Evolutionary conservation across 768 basidiomycete genomes (phyloP).

Genomic region (Suillus paluster): DNA sequence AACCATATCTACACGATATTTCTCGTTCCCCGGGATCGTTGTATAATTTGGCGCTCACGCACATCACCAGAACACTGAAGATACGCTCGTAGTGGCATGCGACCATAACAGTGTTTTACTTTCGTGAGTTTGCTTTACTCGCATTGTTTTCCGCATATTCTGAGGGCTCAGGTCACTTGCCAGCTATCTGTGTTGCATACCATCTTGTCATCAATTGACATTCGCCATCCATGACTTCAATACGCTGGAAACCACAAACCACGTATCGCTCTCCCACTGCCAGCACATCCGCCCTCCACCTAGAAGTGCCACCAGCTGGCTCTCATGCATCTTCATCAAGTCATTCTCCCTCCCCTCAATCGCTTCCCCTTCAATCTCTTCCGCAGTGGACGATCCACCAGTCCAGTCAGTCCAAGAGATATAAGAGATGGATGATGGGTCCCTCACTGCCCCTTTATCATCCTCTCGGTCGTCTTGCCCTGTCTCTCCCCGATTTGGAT

Average conservation of each 20-base stretch:
- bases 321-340: conserved; percentile 20
- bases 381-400: conserved; percentile 14
- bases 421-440: conserved; percentile 29
- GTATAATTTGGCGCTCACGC: background rate
- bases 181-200: background rate
- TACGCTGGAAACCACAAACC: conserved; percentile 58
- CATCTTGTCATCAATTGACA: background rate
- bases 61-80: background rate
- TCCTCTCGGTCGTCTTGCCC: conserved; percentile 63
- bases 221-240: conserved; percentile 20
- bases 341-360: conserved; percentile 18
- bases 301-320: conserved; percentile 23
- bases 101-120: background rate
- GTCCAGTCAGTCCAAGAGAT: conserved; percentile 15
- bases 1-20: background rate
- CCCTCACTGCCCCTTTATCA: conserved; percentile 69
- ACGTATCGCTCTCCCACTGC: conserved; percentile 63
- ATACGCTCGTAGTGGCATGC: conserved; percentile 2
- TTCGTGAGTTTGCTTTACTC: background rate
- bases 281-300: conserved; percentile 29
- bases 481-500: conserved; percentile 68
- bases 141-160: background rate
- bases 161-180: too few species aligned
- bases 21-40: background rate
- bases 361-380: conserved; percentile 17